Evolutionary conservation across 805 yeast genomes (phyloP), one percentile per base, ranked within the genome.

Genomic region (Wickerhamomyces queroliae): DNA sequence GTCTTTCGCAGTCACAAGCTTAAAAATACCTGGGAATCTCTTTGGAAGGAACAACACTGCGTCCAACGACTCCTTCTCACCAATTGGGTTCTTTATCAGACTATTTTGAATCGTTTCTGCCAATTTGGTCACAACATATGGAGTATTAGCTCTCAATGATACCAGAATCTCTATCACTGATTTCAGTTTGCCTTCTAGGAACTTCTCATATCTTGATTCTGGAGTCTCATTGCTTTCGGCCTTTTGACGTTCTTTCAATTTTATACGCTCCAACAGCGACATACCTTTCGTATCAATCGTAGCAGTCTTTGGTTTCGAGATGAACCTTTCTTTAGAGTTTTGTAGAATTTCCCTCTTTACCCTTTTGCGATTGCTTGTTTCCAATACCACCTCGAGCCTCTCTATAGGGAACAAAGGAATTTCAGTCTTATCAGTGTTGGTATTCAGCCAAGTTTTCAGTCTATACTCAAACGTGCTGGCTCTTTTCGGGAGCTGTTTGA

Each of bases 261-360:
- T 58, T 35, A 70, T 66, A 33, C 75, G 52, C 32, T 71, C 70
- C 11, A 70, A 43, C 6, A 71, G 46, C 1, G 67, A 52, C 9
- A 60, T 33, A 9, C 49, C 50, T 7, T 35, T 37, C 8, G 35
- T 25, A 1, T 41, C 43, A 3, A 9, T 18, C n/a, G 27, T 35
- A 12, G 25, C 22, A 13, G 33, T 31, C 4, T 35, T 29, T 17
- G 29, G 27, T 17, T 36, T 20, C 6, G 15, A 13, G n/a, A 48
- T 11, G 63, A 43, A 24, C 59, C 59, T 43, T 70, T 72, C 38
- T 56, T 55, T 20, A 0, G 35, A 16, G 18, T 42, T 35, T 21
- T 43, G 45, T 10, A 41, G 10, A 5, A 45, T 32, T n/a, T 67
- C 46, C 2, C 43, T 45, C 11, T 41, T 39, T 9, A 38, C 20